These are phyloP conservation scores for Populus hybrid DNA, from an alignment of 441 rosid species.

Conservation along the genomic window DNA sequence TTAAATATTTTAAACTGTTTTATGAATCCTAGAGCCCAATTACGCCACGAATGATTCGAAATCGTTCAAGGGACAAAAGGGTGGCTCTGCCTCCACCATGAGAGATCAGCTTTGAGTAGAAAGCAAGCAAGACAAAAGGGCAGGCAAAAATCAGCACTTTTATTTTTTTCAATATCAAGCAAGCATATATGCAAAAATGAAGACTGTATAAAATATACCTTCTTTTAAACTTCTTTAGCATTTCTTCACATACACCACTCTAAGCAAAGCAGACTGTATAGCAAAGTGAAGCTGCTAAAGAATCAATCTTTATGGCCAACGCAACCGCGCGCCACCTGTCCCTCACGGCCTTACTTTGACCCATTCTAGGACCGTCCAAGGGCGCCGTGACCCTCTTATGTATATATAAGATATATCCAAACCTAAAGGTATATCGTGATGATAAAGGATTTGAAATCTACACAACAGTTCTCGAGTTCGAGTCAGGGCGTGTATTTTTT, in stretches of 20 bases:
- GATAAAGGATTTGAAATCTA: too few relatives aligned
- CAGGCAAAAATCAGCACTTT: constrained; percentile 25
- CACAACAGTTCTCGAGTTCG: too few relatives aligned
- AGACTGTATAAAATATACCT: constrained; percentile 6
- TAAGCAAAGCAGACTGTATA: constrained; percentile 35
- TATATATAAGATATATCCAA: constrained; percentile 4
- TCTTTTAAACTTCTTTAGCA: constrained; percentile 14
- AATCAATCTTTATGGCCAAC: constrained; percentile 45
- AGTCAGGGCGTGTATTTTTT: too few relatives aligned
- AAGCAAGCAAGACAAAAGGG: constrained; percentile 75
- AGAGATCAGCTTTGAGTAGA: constrained; percentile 62
- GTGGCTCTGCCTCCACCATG: not conserved
- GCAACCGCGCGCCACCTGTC: constrained; percentile 22
- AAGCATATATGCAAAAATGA: constrained; percentile 66
- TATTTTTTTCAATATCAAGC: constrained; percentile 49
- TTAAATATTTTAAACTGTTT: not conserved
- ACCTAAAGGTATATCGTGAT: too few relatives aligned
- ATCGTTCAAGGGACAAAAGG: not conserved
- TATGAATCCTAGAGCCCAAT: not conserved
- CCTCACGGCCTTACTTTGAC: constrained; percentile 22
- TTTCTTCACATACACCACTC: constrained; percentile 35
- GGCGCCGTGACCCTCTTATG: not conserved
- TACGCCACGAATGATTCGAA: not conserved
- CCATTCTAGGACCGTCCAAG: constrained; percentile 21
- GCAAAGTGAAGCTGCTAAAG: constrained; percentile 42